These are phyloP conservation scores for Hemerocallis citrina DNA, from an alignment of 106 monocot species.

Conservation along the genomic window DNA sequence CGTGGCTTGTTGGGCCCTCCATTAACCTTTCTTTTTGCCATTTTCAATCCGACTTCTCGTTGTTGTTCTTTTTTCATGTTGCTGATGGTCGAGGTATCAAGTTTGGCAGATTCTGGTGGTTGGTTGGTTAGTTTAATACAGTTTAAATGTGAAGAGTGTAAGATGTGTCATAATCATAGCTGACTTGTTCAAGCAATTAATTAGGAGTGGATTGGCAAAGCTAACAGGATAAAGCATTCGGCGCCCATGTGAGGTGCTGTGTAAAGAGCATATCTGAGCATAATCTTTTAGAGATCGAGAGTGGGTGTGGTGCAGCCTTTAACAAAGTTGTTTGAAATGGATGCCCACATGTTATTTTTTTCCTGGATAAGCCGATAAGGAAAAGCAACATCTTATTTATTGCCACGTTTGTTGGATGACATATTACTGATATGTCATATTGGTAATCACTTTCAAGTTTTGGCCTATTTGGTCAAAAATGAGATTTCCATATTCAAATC, in stretches of 20 bases:
- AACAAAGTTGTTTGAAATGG: too few relatives aligned
- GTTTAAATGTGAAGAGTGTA: constrained; percentile 4
- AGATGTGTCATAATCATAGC: constrained; percentile 8
- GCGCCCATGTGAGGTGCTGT: constrained; percentile 36
- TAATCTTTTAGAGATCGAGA: too few relatives aligned
- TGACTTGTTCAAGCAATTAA: too few relatives aligned
- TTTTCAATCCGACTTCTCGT: neutral
- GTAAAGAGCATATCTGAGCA: constrained; percentile 22
- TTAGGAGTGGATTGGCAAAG: constrained; percentile 14
- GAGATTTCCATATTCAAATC: too few relatives aligned
- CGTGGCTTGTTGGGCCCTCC: constrained; percentile 15
- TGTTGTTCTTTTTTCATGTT: neutral
- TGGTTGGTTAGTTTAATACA: neutral
- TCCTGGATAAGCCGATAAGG: too few relatives aligned
- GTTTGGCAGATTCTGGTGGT: neutral
- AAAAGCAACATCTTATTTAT: too few relatives aligned
- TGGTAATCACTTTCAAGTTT: too few relatives aligned
- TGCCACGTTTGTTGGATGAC: too few relatives aligned
- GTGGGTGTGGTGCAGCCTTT: constrained; percentile 14
- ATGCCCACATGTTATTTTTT: too few relatives aligned
- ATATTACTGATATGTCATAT: too few relatives aligned
- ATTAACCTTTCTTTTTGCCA: neutral
- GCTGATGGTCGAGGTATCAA: neutral
- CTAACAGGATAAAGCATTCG: constrained; percentile 16
- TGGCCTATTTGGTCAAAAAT: too few relatives aligned